phyloP scores from a whole-genome alignment of 2,329 filamentous ascomycete species.

The Pseudopyrenochaeta lycopersici region DNA sequence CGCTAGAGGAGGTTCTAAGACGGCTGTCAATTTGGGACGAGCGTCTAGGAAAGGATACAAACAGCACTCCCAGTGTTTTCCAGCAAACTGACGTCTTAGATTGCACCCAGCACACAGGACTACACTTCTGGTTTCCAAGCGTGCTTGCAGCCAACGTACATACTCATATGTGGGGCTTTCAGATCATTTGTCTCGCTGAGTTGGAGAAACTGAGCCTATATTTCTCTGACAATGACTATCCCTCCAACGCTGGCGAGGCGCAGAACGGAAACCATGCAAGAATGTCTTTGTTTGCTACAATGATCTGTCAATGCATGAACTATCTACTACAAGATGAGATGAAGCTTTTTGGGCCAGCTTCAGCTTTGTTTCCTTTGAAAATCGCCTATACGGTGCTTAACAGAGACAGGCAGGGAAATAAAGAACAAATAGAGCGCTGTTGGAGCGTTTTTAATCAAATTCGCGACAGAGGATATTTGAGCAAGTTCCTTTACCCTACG shows the following conservation, averaged over 20 bases:
- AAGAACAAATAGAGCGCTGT: constrained; percentile 1
- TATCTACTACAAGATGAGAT: constrained; percentile 53
- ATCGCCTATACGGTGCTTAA: too few species aligned
- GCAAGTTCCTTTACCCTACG: not conserved
- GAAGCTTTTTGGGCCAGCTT: constrained; percentile 52
- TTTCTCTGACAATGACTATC: constrained; percentile 1
- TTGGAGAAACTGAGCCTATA: constrained; percentile 24
- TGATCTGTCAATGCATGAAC: constrained; percentile 47
- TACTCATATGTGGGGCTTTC: constrained; percentile 52
- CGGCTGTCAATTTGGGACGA: too few species aligned
- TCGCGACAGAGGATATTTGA: constrained; percentile 1
- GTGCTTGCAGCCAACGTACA: constrained; percentile 51
- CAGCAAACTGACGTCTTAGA: too few species aligned
- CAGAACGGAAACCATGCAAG: too few species aligned
- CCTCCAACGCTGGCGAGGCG: not conserved
- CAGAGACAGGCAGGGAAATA: not conserved
- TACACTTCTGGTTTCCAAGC: constrained; percentile 42
- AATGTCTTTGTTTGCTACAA: constrained; percentile 22
- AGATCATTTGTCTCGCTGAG: constrained; percentile 47
- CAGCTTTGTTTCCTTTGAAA: constrained; percentile 31
- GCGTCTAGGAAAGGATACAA: too few species aligned
- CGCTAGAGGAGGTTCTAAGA: too few species aligned
- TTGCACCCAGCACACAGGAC: not conserved
- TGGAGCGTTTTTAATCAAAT: constrained; percentile 3
- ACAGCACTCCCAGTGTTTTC: too few species aligned